Evolutionary conservation across 1,284 basidiomycete genomes (phyloP), one percentile per base, ranked within the genome.

Genomic region (Psilocybe mexicana): DNA sequence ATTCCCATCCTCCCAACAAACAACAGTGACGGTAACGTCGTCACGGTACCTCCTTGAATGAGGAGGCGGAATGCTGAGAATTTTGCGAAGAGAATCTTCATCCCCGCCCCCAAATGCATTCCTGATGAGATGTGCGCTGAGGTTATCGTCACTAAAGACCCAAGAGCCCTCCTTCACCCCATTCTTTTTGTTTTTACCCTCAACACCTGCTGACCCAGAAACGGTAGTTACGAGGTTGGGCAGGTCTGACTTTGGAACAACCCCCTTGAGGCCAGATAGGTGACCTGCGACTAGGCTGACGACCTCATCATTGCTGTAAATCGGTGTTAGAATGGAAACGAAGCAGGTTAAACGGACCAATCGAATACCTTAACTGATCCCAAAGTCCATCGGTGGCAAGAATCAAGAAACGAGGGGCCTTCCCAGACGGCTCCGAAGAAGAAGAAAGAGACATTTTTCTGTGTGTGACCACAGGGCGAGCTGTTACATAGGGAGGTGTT

Each of bases 401-500:
- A 43, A 97, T 88, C 56, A 97, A 69, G 70, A 96, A 95, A 52
- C 83, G 83, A 26, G 84, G 70, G 11, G 83, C 72, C 68, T 66
- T 76, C 61, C 60, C 65, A 18, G 65, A 53, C 24, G 59, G 35
- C 28, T 61, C 53, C 18, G 44, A 57, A 8, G 61, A 60, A 30
- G 58, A 52, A 30, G 64, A 66, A 65, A 85, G 79, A 23, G 78
- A 74, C 64, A 88, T 82, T 69, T 83, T 87, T 61, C 86, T 84
- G 69, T 94, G 88, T 1, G 90, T 91, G n/a, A 98, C 87, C 55
- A 93, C 94, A 0, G 97, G 97, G 23, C 82, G 81, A 2, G 96
- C 90, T 26, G 85, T 95, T 43, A 99, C 96, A 73, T 99, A 99
- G 7, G 97, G 97, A 1, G 97, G 96, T 0, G 95, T 95, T 72